A percentile compares a stretch with the other conserved stretches of the same genome.
These are phyloP conservation scores for Cyclotella sp. DNA, from an alignment of 108 stramenopile genomes.

Conservation along the genomic window DNA sequence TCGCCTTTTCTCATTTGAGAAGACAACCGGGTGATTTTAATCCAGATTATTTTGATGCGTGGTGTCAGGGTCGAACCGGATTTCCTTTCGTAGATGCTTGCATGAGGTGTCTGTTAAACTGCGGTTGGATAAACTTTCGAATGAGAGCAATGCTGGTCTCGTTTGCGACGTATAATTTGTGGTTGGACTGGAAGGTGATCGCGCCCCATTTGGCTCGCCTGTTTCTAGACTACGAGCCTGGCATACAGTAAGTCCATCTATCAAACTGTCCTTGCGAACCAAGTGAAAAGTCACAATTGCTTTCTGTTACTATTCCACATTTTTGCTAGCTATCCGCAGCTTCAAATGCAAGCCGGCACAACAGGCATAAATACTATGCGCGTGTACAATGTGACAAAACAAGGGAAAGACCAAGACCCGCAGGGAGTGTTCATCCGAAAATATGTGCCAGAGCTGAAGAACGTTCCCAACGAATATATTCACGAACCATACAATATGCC, in stretches of 20 bases:
- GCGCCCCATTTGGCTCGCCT: slow-evolving; percentile 65
- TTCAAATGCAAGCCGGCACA: slow-evolving; percentile 85
- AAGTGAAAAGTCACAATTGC: background rate
- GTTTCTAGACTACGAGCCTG: slow-evolving; percentile 76
- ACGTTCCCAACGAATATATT: slow-evolving; percentile 62
- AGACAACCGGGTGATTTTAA: slow-evolving; percentile 69
- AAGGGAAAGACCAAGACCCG: slow-evolving; percentile 78
- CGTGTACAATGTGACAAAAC: slow-evolving; percentile 79
- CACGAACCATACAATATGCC: slow-evolving; percentile 79
- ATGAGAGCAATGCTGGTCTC: slow-evolving; percentile 84
- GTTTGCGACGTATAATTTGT: slow-evolving; percentile 77
- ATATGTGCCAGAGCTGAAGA: slow-evolving; percentile 58
- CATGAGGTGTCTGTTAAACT: slow-evolving; percentile 68
- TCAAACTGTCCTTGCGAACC: background rate
- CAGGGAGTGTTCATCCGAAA: slow-evolving; percentile 60
- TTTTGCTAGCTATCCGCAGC: slow-evolving; percentile 60
- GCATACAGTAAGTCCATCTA: slow-evolving; percentile 4
- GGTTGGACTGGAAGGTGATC: slow-evolving; percentile 80
- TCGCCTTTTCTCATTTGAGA: slow-evolving; percentile 65
- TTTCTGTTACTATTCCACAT: background rate
- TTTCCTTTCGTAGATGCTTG: slow-evolving; percentile 81
- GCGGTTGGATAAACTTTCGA: slow-evolving; percentile 79
- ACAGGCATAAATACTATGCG: slow-evolving; percentile 83
- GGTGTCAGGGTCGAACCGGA: slow-evolving; percentile 64
- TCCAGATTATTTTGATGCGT: slow-evolving; percentile 58